Evolutionary conservation across 805 yeast species (phyloP), one percentile per base, ranked within the genome.

Genomic region (Sugiyamaella chiloensis): DNA sequence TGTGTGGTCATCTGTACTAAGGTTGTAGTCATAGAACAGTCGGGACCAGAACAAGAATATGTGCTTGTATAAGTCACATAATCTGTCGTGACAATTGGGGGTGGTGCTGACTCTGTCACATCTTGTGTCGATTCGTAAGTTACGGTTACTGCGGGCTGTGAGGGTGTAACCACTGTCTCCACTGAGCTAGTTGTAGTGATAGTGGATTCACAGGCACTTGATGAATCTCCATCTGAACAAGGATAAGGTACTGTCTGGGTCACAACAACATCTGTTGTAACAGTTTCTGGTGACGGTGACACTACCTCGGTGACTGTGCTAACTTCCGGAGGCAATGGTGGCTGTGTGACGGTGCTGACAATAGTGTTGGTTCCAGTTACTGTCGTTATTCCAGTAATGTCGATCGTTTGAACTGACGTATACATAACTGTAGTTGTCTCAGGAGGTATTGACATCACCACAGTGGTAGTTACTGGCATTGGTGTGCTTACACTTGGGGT

Each of bases 231-330:
- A 3, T n/a, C 24, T n/a, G 11, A 24, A 20, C 52, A 48, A 7
- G 52, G 48, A 32, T 46, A 47, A 12, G 52, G 52, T n/a, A 48
- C 49, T 5, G 52, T 45, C 11, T 21, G 17, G 11, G 52, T 49
- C 24, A 46, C 26, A 27, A 40, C 31, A 12, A 24, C 19, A 12
- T 17, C 27, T 11, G 49, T 34, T 5, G 50, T 49, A 8, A 35
- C 40, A 11, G 50, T 46, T 4, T 26, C 16, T 14, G 47, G 47
- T 4, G 34, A 12, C 8, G 50, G 50, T n/a, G 27, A 9, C 27
- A 42, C 19, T 5, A 27, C 34, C 11, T 16, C 35, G 9, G 52
- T 48, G 26, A 46, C 20, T 4, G 52, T 49, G n/a, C 23, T 41
- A 12, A 42, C 44, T 19, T 24, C 40, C 12, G 45, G 51, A 11